Base-by-base conservation (phyloP, 2,329 filamentous ascomycete genomes). In the Samsoniella hepiali region DNA sequence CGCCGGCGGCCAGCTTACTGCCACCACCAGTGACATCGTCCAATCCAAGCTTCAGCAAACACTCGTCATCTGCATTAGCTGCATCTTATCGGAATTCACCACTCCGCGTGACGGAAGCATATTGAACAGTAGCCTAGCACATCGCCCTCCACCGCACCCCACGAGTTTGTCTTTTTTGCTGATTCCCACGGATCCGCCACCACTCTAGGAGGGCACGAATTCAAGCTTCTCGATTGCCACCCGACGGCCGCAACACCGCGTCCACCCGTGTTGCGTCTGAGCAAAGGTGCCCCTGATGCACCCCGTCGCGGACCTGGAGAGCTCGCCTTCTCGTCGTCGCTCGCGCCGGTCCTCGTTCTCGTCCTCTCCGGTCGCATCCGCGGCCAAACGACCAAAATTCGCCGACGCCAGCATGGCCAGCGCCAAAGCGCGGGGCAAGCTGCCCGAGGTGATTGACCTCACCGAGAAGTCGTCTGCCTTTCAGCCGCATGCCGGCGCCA, bases 401-500 rank as follows among this genome's bases (percentile, higher is more conserved):
- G 64, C 67, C 63, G 69, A 72, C 47, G 62, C 56, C 32, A 61
- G 64, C 62, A 76, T 77, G 75, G 68, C 72, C 58, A 75, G 69
- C 62, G 72, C 72, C 68, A 75, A 72, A 71, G 74, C 74, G 67
- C 73, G 72, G 69, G 77, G 76, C 67, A 79, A 78, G 69, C 69
- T 76, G 58, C 76, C 75, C 67, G 75, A 78, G 62, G 71, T 70
- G 29, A 66, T 75, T 63, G 75, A 78, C 65, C 69, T 76, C 31
- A 73, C 74, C 50, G 69, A 70, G 64, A 67, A 65, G 31, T 71
- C 75, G 27, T 73, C 76, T 40, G 76, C 78, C 58, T 91, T 93
- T 72, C 90, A 89, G 68, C 88, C 91, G 13, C 87, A 91, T 70
- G 81, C 83, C 11, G 93, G 92, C 38, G 88, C 91, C 27, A 93